Percentiles rank a stretch among this genome's conserved stretches.
Evolutionary conservation across 495 filamentous ascomycete genomes (phyloP).

Genomic region (Eremomyces bilateralis): DNA sequence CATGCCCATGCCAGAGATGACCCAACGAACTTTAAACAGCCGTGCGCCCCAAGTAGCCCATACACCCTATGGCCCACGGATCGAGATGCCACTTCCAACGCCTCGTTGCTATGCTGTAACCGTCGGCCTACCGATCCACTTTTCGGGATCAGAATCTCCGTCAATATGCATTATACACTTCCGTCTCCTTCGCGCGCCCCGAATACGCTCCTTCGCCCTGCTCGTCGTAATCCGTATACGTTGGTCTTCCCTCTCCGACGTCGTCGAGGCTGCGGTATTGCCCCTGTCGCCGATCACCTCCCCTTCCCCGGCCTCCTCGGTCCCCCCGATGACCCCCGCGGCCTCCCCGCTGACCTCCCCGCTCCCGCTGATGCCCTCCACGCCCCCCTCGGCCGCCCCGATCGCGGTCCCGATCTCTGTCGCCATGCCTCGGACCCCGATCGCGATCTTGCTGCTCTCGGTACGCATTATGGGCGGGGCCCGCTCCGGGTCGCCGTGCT

Average conservation of each 20-base stretch:
- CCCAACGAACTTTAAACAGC: not conserved
- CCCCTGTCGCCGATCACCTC: slow-evolving; percentile 5
- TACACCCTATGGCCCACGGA: not conserved
- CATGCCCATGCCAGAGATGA: no score
- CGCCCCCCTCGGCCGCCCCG: not conserved
- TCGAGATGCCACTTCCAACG: not conserved
- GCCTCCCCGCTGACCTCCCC: slow-evolving; percentile 4
- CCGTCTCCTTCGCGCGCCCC: not conserved
- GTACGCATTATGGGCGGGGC: not conserved
- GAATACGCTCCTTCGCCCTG: not conserved
- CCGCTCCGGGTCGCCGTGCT: no score
- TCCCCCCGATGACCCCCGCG: slow-evolving; percentile 1
- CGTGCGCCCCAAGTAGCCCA: not conserved
- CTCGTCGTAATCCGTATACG: not conserved
- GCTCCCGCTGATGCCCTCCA: slow-evolving; percentile 1
- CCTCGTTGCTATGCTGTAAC: not conserved
- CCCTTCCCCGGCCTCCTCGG: slow-evolving; percentile 5
- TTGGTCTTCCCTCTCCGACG: no score
- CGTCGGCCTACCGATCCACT: no score
- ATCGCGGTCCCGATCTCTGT: no score
- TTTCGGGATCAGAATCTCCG: not conserved
- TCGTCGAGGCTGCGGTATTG: slow-evolving; percentile 13
- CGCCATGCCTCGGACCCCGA: not conserved
- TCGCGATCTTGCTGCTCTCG: not conserved
- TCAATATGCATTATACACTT: not conserved